These are phyloP conservation scores for Aechmea fasciata DNA, from an alignment of 176 grass and related monocot species.

Conservation along the genomic window DNA sequence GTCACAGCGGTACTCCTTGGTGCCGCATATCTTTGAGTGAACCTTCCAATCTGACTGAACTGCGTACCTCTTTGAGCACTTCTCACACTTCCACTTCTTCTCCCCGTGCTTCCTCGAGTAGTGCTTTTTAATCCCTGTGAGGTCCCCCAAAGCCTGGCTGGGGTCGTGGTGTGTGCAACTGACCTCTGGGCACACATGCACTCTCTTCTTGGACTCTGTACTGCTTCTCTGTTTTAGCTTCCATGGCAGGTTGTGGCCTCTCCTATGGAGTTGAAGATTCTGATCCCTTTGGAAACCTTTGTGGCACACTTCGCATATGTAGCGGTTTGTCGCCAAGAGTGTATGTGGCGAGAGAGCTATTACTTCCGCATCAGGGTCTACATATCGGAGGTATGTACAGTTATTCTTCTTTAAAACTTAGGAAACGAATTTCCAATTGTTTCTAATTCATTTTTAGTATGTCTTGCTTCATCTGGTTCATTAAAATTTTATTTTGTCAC, in stretches of 20 bases:
- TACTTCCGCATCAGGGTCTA: conserved; percentile 51
- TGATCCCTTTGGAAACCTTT: conserved; percentile 69
- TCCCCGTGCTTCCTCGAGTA: conserved; percentile 59
- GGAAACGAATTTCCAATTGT: background rate
- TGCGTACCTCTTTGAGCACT: conserved; percentile 63
- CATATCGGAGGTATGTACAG: conserved; percentile 8
- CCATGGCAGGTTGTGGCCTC: conserved; percentile 64
- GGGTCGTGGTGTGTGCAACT: conserved; percentile 51
- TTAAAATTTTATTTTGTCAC: too few species aligned
- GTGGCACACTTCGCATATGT: conserved; percentile 51
- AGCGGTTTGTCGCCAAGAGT: conserved; percentile 49
- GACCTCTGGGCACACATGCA: conserved; percentile 48
- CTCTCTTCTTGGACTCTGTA: conserved; percentile 41
- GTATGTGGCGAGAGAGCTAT: conserved; percentile 50
- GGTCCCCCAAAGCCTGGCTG: conserved; percentile 37
- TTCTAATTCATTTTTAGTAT: background rate
- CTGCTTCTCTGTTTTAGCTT: conserved; percentile 62
- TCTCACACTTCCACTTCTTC: conserved; percentile 71
- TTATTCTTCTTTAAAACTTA: conserved; percentile 4
- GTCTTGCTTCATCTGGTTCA: too few species aligned
- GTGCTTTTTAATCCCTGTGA: conserved; percentile 62
- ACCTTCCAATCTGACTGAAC: conserved; percentile 70
- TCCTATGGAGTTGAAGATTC: conserved; percentile 63
- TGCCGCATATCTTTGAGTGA: conserved; percentile 60
- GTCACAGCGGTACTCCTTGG: conserved; percentile 54